phyloP scores from a whole-genome alignment of 306 rosid genomes.

The Cotoneaster glaucophyllus region DNA sequence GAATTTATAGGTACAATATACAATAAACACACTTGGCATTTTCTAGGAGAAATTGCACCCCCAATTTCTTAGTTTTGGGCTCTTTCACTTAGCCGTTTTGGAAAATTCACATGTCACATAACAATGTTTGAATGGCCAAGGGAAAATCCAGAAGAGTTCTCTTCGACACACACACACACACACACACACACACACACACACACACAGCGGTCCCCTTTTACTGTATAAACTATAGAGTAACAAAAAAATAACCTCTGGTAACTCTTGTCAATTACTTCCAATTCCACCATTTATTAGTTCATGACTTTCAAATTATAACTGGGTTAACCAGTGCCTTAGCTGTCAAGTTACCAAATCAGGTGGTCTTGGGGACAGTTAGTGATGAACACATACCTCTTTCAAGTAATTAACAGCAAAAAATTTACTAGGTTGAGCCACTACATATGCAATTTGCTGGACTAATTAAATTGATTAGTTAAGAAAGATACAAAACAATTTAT shows the following conservation, averaged over 20 bases:
- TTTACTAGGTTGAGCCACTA: neutral
- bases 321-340: neutral
- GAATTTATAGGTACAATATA: neutral
- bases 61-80: neutral
- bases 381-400: neutral
- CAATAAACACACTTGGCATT: neutral
- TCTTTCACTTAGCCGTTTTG: neutral
- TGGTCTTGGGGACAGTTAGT: neutral
- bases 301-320: neutral
- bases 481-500: neutral
- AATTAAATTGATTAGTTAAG: neutral
- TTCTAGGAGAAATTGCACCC: neutral
- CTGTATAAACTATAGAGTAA: no score
- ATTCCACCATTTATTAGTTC: no score
- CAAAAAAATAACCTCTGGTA: no score
- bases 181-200: no score
- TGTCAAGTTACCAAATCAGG: neutral
- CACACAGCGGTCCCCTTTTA: no score
- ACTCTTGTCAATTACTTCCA: no score
- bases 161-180: no score
- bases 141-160: neutral
- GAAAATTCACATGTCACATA: neutral
- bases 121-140: neutral
- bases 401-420: neutral
- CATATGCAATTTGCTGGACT: neutral